Base-by-base conservation (phyloP, 2,329 filamentous ascomycete genomes). In the Penicillium sp. region DNA sequence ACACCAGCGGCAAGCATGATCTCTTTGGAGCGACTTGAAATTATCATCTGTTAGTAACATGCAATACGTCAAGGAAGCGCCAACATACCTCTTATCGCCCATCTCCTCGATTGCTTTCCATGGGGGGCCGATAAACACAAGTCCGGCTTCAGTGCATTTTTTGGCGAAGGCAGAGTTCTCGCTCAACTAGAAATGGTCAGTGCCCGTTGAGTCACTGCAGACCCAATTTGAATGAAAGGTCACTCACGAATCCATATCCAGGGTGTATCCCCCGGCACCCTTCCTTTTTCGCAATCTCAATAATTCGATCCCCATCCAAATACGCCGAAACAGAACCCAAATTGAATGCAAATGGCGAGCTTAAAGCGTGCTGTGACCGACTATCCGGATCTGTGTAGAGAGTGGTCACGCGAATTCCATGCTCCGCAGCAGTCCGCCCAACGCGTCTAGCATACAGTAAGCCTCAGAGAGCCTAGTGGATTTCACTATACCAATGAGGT, bases 1-100 rank as follows among this genome's bases (percentile, higher is more conserved):
- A 99, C 95, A 9, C 92, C 91, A n/a, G 95, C 93, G 4, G 87
- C 86, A 33, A 86, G 91, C 95, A 99, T 98, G 71, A 99, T 97
- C 72, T 96, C 90, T 76, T 99, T 99, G 52, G 90, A 95, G 58
- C 90, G 83, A 54, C 83, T 84, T 10, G 6, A 1, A 4, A 1
- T 3, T 5, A 7, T 49, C 8, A 44, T 7, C 4, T 24, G 56
- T 66, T 39, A 70, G 57, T 31, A 48, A 39, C 24, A 22, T 24
- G 21, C 21, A 26, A n/a, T n/a, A 19, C 19, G 3, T 27, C 10
- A 4, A 26, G 2, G 4, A 37, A 19, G 31, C 4, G 26, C 22
- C 16, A 2, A 49, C 68, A n/a, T 70, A 81, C 81, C 89, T 92
- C 79, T 97, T 96, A 78, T 96, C 91, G 49, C 93, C 93, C 93